A percentile compares a stretch with the other conserved stretches of the same genome.
Evolutionary conservation across 345 rosid genomes (phyloP).

Genomic region (Arabis alpina): DNA sequence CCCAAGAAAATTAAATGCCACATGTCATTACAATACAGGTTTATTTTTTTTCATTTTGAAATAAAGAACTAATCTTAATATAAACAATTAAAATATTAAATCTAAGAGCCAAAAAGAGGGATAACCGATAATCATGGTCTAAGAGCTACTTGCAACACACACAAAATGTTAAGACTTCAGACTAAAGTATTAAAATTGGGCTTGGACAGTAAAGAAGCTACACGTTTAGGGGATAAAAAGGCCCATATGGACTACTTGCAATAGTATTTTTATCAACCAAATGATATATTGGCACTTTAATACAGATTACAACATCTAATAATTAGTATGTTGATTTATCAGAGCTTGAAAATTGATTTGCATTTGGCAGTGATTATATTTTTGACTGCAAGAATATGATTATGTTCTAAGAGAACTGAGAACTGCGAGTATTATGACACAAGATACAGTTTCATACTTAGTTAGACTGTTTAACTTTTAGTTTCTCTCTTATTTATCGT

Average conservation of each 20-base stretch:
- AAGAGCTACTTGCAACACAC: too few species aligned
- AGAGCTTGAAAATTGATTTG: not conserved
- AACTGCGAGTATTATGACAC: conserved; percentile 11
- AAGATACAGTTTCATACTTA: not conserved
- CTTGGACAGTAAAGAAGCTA: not conserved
- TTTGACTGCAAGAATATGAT: too few species aligned
- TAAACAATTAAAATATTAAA: too few species aligned
- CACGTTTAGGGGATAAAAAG: not conserved
- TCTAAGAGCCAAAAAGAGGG: too few species aligned
- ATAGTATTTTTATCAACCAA: not conserved
- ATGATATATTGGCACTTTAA: not conserved
- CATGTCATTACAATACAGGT: too few species aligned
- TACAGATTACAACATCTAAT: not conserved
- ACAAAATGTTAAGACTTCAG: too few species aligned
- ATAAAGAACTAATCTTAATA: too few species aligned
- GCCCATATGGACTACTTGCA: not conserved
- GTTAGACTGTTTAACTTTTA: not conserved
- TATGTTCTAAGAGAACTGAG: conserved; percentile 3
- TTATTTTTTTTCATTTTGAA: too few species aligned
- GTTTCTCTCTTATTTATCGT: not conserved
- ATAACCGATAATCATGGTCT: too few species aligned
- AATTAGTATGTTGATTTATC: not conserved
- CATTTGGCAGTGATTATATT: not conserved
- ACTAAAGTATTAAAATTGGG: not conserved
- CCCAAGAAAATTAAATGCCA: too few species aligned